Percentiles rank a stretch among this genome's conserved stretches.
These are phyloP conservation scores for Phytophthora uliginosa DNA, from an alignment of 352 stramenopile genomes.

Conservation along the genomic window DNA sequence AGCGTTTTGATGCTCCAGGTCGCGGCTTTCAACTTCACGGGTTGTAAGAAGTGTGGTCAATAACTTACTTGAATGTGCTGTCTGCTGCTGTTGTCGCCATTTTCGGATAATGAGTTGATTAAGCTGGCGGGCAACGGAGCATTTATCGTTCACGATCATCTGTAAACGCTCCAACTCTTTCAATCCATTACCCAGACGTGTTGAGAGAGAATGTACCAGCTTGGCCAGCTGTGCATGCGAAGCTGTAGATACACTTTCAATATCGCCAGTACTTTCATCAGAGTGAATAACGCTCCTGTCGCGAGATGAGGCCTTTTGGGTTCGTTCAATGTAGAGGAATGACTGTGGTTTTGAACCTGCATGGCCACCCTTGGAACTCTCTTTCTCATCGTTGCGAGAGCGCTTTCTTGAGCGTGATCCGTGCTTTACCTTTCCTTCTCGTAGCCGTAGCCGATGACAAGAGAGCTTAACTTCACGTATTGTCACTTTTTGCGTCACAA, in stretches of 20 bases:
- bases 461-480: slow-evolving; percentile 33
- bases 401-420: slow-evolving; percentile 43
- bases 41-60: slow-evolving; percentile 2
- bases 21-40: slow-evolving; percentile 2
- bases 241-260: slow-evolving; percentile 4
- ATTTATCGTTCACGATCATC: slow-evolving; percentile 56
- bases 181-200: slow-evolving; percentile 48
- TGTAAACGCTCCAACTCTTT: slow-evolving; percentile 51
- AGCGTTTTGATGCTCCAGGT: neutral
- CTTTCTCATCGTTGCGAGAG: slow-evolving; percentile 28
- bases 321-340: slow-evolving; percentile 73
- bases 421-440: slow-evolving; percentile 34
- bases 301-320: slow-evolving; percentile 47
- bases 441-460: slow-evolving; percentile 52
- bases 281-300: slow-evolving; percentile 11
- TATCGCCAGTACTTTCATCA: slow-evolving; percentile 11
- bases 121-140: slow-evolving; percentile 33
- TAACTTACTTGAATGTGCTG: neutral
- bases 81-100: slow-evolving; percentile 27
- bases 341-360: neutral
- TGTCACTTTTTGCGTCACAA: slow-evolving; percentile 48
- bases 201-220: slow-evolving; percentile 53
- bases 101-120: slow-evolving; percentile 46
- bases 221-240: slow-evolving; percentile 54
- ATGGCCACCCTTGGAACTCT: neutral